Percentiles rank a stretch among this genome's conserved stretches.
Evolutionary conservation across 352 stramenopile species (phyloP).

Genomic region (Phytophthora pini): DNA sequence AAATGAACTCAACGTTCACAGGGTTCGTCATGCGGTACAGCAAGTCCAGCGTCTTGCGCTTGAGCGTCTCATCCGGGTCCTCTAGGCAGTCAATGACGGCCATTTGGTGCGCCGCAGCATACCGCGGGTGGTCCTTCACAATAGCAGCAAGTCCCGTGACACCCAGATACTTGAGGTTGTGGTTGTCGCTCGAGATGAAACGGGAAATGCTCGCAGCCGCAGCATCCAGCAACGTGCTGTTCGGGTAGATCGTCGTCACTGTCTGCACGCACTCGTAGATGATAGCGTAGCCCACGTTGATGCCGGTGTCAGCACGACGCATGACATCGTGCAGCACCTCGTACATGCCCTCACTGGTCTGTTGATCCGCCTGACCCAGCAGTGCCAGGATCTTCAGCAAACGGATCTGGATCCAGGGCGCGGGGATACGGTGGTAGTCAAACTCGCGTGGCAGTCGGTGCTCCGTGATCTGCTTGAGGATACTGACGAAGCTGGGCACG

Average conservation of each 20-base stretch:
- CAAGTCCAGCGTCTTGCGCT: constrained; percentile 98
- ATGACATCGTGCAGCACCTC: constrained; percentile 99
- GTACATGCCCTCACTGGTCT: constrained; percentile 99
- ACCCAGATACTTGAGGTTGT: constrained; percentile 99
- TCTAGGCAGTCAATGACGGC: constrained; percentile 99
- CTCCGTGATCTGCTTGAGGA: constrained; percentile 99
- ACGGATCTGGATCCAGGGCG: constrained; percentile 99
- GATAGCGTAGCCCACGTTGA: constrained; percentile 99
- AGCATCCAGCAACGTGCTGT: constrained; percentile 96
- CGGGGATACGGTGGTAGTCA: constrained; percentile 99
- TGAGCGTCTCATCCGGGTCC: constrained; percentile 99
- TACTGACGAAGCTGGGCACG: constrained; percentile 98
- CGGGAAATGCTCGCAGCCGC: constrained; percentile 92
- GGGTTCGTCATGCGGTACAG: constrained; percentile 99
- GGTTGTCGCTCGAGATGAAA: constrained; percentile 95
- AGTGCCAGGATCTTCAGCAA: constrained; percentile 97
- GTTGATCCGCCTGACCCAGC: constrained; percentile 94
- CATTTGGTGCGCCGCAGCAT: constrained; percentile 99
- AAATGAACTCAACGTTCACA: constrained; percentile 99
- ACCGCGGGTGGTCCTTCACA: constrained; percentile 95
- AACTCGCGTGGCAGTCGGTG: constrained; percentile 98
- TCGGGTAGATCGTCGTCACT: constrained; percentile 99
- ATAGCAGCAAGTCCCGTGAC: constrained; percentile 99
- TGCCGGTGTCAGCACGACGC: constrained; percentile 98
- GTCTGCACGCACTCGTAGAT: constrained; percentile 99